A percentile compares a stretch with the other conserved stretches of the same genome.
Evolutionary conservation across 2,329 filamentous ascomycete species (phyloP).

Genomic region (Penicillium crustosum): DNA sequence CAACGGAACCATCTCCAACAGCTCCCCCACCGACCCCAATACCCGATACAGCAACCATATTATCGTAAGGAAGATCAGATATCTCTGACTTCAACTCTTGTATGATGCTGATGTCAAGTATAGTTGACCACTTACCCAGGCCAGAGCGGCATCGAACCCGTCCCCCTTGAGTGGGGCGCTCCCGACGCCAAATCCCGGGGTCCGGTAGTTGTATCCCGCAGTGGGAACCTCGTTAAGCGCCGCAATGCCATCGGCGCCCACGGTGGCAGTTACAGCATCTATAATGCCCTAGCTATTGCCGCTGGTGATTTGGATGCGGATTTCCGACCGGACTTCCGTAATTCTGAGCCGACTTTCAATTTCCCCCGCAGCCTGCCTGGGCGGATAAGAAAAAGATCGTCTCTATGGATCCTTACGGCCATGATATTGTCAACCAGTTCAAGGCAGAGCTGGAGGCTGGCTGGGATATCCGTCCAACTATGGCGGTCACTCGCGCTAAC

Average conservation of each 20-base stretch:
- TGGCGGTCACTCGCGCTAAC: slow-evolving; percentile 86
- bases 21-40: slow-evolving; percentile 24
- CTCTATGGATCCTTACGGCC: slow-evolving; percentile 93
- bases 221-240: slow-evolving; percentile 34
- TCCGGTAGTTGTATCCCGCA: slow-evolving; percentile 73
- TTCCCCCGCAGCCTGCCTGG: slow-evolving; percentile 90
- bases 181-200: slow-evolving; percentile 72
- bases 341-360: slow-evolving; percentile 87
- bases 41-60: slow-evolving; percentile 37
- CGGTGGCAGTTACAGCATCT: slow-evolving; percentile 93
- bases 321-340: slow-evolving; percentile 74
- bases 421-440: slow-evolving; percentile 76
- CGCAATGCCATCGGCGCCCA: slow-evolving; percentile 64
- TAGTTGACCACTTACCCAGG: slow-evolving; percentile 80
- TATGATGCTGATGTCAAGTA: slow-evolving; percentile 14
- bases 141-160: slow-evolving; percentile 89
- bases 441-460: slow-evolving; percentile 73
- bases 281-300: slow-evolving; percentile 88
- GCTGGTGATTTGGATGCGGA: slow-evolving; percentile 83
- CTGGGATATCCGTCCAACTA: slow-evolving; percentile 79
- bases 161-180: slow-evolving; percentile 84
- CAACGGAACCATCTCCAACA: slow-evolving; percentile 16
- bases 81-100: not conserved
- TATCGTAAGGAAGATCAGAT: slow-evolving; percentile 26
- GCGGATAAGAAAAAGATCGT: slow-evolving; percentile 89